Evolutionary conservation across 164 flowering plant genomes (phyloP), one percentile per base, ranked within the genome.

Genomic region (Magnolia kwangsiensis): DNA sequence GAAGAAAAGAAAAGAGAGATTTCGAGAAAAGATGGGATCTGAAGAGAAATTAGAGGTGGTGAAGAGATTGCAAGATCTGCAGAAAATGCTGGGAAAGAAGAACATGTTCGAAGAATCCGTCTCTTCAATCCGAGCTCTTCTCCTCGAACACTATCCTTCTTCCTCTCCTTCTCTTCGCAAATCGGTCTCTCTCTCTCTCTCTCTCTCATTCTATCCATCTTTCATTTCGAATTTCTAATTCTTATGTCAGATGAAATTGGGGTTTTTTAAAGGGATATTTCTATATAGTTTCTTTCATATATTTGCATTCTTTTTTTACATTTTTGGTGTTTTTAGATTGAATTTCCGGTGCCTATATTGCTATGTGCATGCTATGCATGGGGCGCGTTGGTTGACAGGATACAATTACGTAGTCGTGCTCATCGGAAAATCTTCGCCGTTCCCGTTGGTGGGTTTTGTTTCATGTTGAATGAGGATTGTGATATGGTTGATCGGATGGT

Each of bases 131-230:
- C 78, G 80, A 68, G 82, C 89, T 50, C 83, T 96, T 2, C 85
- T 94, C 19, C 79, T 27, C 1, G 77, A 85, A 1, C 49, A 50
- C 24, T 92, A 91, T 64, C 77, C 90, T 3, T 86, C 93, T 72
- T 91, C 99, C 51, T 89, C 98, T 2, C 92, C 97, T 6, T 81
- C 89, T 72, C 90, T 92, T n/a, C 89, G 84, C 10, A 89, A 87
- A 79, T 79, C 51, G 88, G 98, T 94, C 5, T 16, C 74, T 49
- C 1, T 66, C 72, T 71, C 23, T 7, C 51, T 27, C 29, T 27
- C 29, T 27, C 29, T 27, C 29, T 27, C 29, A 1, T 2, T 27
- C 29, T 27, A 2, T 27, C 31, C 6, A 13, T 72, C 23, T 10
- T 7, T 24, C 4, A 14, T 67, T 66, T 9, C 21, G 69, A 37